Evolutionary conservation across 2,329 filamentous ascomycete species (phyloP), one percentile per base, ranked within the genome.

Genomic region (Celoporthe dispersa): DNA sequence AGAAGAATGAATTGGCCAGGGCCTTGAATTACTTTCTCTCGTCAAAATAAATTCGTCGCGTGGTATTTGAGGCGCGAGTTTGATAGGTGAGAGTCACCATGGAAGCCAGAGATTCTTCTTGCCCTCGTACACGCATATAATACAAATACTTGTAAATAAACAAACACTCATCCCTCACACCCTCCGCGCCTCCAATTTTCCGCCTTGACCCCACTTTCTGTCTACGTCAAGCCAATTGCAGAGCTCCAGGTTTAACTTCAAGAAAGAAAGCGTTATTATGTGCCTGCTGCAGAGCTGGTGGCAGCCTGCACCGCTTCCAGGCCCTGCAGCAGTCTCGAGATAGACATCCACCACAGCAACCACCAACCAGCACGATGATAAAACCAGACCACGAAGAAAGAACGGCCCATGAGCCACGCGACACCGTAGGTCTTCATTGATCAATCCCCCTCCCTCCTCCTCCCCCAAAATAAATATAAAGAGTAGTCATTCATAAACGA

Each of bases 371-470:
- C 37, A 64, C 28, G 22, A 74, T 74, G 74, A 39, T 55, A 22
- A 82, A 80, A 73, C 75, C 76, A 33, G 80, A 79, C 71, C 93
- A 96, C 76, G 83, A 91, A 70, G 87, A 94, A 74, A 87, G 93
- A 67, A 97, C 94, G 14, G 90, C 91, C 3, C 80, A 86, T 53
- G 91, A 96, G 77, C 92, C 91, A 57, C 89, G 94, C 69, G 88
- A 92, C 70, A 81, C 86, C 71, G 87, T 87, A 75, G 75, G n/a
- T 61, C 62, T 19, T 44, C n/a, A 33, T 11, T 14, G 2, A 39
- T 39, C n/a, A n/a, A n/a, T n/a, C n/a, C n/a, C n/a, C n/a, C n/a
- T n/a, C n/a, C n/a, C n/a, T n/a, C n/a, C n/a, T n/a, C n/a, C n/a
- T n/a, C n/a, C 35, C 35, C 8, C 35, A 35, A 35, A 35, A 35